Base-by-base conservation (phyloP, 1,284 basidiomycete genomes). In the Trichosporon asahii region DNA sequence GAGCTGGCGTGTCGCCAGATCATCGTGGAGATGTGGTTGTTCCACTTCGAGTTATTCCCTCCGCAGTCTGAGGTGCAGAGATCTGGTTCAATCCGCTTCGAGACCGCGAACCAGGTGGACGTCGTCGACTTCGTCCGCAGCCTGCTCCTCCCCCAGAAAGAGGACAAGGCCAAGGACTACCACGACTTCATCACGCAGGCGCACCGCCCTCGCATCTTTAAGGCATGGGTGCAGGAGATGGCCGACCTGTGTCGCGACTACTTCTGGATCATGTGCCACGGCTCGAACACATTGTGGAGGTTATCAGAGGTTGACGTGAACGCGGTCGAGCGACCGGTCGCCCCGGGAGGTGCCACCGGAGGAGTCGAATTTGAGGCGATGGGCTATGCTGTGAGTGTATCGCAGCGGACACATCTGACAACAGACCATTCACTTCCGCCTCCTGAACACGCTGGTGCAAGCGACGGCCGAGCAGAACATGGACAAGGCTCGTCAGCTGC, bases 351-450 rank as follows among this genome's bases (percentile, higher is more conserved):
- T 7, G 98, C 98, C 89, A 98, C 97, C 0, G 97, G 96, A 8
- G 96, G 97, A 11, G 97, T 99, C 11, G 96, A 98, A 80, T 95
- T 91, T 79, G 96, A 99, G 83, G 96, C 96, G 0, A 97, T 98
- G 90, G 88, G 88, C 15, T 98, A 98, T 82, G 89, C 96, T 76
- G 94, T 95, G 78, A 76, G 91, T 85, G 46, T 11, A 35, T 11
- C 14, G 40, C 9, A n/a, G 5, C 25, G 0, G 5, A 3, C 3
- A 11, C 31, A 25, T 33, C 57, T 23, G 11, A 60, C 46, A 14
- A n/a, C 75, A 97, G 94, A 93, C 93, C 0, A 89, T 86, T 1
- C 93, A 97, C 83, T 86, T 97, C 76, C 90, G 87, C 73, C 87
- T 96, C 63, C 81, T 97, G 73, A 98, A 96, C 78, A 86, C 90